Base-by-base conservation (phyloP, 495 filamentous ascomycete genomes). In the Corynascus novoguineensis region DNA sequence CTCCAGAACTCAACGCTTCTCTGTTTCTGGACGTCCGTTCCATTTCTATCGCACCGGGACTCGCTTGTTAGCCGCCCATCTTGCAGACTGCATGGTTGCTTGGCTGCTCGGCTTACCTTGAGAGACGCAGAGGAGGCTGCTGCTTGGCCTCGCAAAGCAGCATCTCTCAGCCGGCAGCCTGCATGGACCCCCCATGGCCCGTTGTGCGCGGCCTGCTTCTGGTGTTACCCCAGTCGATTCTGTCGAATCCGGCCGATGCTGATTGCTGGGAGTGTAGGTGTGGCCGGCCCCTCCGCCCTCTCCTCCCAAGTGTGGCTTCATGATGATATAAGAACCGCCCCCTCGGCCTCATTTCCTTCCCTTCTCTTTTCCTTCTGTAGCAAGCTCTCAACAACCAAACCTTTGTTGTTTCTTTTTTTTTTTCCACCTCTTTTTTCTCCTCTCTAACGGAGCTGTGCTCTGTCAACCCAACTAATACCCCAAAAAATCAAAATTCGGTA, bases 371-470 rank as follows among this genome's bases (percentile, higher is more conserved):
- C 68, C 77, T 75, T 85, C 84, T 80, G 77, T 81, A 85, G 86
- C 86, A 88, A 88, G 86, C 79, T 78, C 75, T 83, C 83, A 84
- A 83, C 72, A 74, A 74, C 77, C 69, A 76, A 85, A 79, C 79
- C 87, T 78, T 76, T 57, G 77, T 68, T 73, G 77, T 69, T 75
- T 73, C 78, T 71, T 71, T 60, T 64, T 70, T 69, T 69, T 74
- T 11, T 75, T 75, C 71, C 71, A 71, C 80, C 68, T 75, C 74
- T 69, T 72, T 68, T 66, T 61, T 61, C 68, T 69, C 72, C 67
- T 69, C 74, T 71, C 73, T 61, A 66, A 68, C 71, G 71, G 76
- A 80, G 79, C 77, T 78, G 79, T 77, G 75, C 76, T 82, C 74
- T 73, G 69, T 66, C 69, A 65, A 64, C 58, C 64, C 52, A 59